Percentiles rank a stretch among this genome's conserved stretches.
Evolutionary conservation across 2,329 filamentous ascomycete genomes (phyloP).

Genomic region (Epichloe sylvatica): DNA sequence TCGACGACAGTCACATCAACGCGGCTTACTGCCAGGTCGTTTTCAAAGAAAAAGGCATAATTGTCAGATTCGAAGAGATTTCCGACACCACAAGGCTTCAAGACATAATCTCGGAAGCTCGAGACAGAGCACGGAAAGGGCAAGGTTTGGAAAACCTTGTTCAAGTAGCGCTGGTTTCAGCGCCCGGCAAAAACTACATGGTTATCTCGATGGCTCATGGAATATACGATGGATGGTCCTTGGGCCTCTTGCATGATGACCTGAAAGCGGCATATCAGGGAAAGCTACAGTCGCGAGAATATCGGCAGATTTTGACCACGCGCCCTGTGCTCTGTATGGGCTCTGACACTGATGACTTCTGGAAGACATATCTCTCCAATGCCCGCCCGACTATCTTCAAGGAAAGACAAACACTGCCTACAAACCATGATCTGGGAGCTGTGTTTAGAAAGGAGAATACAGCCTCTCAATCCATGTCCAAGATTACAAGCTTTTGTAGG

Average conservation of each 20-base stretch:
- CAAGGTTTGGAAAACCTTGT: slow-evolving; percentile 28
- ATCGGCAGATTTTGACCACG: slow-evolving; percentile 11
- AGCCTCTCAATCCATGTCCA: slow-evolving; percentile 1
- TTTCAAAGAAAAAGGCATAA: slow-evolving; percentile 11
- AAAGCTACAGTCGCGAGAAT: slow-evolving; percentile 25
- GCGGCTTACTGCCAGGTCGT: slow-evolving; percentile 38
- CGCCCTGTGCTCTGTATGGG: slow-evolving; percentile 4
- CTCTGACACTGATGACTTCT: slow-evolving; percentile 39
- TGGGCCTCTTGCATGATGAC: slow-evolving; percentile 59
- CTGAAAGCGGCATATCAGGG: slow-evolving; percentile 50
- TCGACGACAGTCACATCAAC: slow-evolving; percentile 45
- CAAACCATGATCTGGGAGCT: not conserved
- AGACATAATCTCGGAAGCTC: slow-evolving; percentile 23
- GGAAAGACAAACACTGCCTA: not conserved
- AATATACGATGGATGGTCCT: slow-evolving; percentile 79
- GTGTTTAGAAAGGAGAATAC: slow-evolving; percentile 7
- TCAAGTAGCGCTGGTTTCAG: slow-evolving; percentile 31
- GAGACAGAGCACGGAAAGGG: slow-evolving; percentile 20
- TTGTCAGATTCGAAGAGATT: slow-evolving; percentile 13
- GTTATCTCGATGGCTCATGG: slow-evolving; percentile 70
- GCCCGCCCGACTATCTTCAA: slow-evolving; percentile 23
- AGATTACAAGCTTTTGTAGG: slow-evolving; percentile 45
- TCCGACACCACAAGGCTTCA: slow-evolving; percentile 20
- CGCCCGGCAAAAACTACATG: slow-evolving; percentile 26
- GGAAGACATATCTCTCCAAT: slow-evolving; percentile 52